These are phyloP conservation scores for Lipomyces mesembrius DNA, from an alignment of 805 yeast species.

Conservation along the genomic window DNA sequence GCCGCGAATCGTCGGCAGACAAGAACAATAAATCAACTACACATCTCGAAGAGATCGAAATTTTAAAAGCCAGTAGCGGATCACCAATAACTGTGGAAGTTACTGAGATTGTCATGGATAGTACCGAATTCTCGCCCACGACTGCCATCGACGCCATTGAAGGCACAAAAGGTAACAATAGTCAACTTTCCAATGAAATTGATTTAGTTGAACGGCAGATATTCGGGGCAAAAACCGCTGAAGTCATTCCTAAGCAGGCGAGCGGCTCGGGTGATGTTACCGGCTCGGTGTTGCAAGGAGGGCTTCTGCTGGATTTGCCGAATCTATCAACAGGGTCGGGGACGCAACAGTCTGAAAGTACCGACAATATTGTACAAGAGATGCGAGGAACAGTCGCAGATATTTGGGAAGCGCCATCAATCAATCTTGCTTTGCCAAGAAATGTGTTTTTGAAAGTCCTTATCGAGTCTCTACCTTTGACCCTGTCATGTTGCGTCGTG, in stretches of 20 bases:
- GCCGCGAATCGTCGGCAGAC: background rate
- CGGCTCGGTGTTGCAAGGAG: background rate
- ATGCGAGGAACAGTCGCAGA: background rate
- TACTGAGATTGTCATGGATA: background rate
- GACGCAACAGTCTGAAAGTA: background rate
- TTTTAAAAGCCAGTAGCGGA: background rate
- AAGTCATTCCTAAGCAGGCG: background rate
- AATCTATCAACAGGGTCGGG: background rate
- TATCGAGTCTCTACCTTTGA: conserved; percentile 1
- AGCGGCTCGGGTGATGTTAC: background rate
- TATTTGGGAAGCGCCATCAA: background rate
- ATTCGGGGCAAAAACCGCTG: background rate
- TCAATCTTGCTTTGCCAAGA: background rate
- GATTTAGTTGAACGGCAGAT: background rate
- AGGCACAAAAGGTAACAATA: background rate
- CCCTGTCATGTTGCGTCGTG: conserved; percentile 12
- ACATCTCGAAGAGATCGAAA: background rate
- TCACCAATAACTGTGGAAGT: background rate
- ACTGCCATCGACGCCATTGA: background rate
- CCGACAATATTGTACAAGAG: background rate
- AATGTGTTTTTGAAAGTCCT: background rate
- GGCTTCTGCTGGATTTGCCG: background rate
- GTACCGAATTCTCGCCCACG: background rate
- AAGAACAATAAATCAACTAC: background rate
- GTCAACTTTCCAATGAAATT: background rate